A percentile compares a stretch with the other conserved stretches of the same genome.
phyloP scores from a whole-genome alignment of 306 rosid species.

The Echinosophora koreensis region DNA sequence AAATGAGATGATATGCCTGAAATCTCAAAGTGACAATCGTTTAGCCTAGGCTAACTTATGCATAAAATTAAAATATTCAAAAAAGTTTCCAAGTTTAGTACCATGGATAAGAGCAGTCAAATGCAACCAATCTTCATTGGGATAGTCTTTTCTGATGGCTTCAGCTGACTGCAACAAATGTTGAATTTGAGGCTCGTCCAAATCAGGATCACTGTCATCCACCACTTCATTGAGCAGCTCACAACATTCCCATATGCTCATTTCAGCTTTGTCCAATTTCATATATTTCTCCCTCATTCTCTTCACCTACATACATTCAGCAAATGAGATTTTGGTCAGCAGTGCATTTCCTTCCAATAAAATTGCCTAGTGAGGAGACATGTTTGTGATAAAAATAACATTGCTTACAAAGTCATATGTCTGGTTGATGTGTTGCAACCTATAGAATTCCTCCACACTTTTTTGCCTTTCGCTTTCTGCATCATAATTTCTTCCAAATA shows the following conservation, averaged over 20 bases:
- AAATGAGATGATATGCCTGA: too few relatives aligned
- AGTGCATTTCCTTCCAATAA: background rate
- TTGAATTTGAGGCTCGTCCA: slow-evolving; percentile 75
- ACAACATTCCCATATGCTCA: slow-evolving; percentile 82
- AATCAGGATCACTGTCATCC: slow-evolving; percentile 73
- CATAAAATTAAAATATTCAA: background rate
- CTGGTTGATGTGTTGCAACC: slow-evolving; percentile 64
- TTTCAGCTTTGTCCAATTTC: slow-evolving; percentile 59
- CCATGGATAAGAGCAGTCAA: slow-evolving; percentile 80
- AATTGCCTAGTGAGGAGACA: background rate
- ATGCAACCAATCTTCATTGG: slow-evolving; percentile 70
- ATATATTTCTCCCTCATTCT: slow-evolving; percentile 62
- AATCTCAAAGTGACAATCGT: too few relatives aligned
- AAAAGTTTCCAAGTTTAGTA: slow-evolving; percentile 24
- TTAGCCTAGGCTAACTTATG: background rate
- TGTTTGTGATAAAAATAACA: background rate
- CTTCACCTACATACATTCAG: slow-evolving; percentile 50
- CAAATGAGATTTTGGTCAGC: slow-evolving; percentile 5
- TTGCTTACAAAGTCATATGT: slow-evolving; percentile 62
- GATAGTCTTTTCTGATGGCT: slow-evolving; percentile 64
- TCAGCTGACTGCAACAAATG: slow-evolving; percentile 73
- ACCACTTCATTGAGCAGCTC: slow-evolving; percentile 67
- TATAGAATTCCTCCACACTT: slow-evolving; percentile 66
- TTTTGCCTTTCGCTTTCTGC: slow-evolving; percentile 69
- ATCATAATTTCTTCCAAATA: slow-evolving; percentile 57